phyloP scores from a whole-genome alignment of 768 basidiomycete species.

The Piloderma croceum region DNA sequence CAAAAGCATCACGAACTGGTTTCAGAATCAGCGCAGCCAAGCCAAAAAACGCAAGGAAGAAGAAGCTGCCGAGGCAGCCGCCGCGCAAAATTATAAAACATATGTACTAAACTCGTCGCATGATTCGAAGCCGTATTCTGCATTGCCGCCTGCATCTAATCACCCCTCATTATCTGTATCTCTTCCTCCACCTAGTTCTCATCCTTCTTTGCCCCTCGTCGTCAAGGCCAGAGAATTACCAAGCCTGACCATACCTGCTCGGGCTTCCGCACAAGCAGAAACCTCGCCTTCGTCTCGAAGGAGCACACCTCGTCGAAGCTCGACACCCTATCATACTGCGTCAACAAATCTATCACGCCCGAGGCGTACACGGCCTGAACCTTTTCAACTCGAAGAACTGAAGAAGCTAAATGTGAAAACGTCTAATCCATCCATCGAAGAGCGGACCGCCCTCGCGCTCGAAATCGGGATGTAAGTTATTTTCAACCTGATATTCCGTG shows the following conservation, averaged over 20 bases:
- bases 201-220: conserved; percentile 21
- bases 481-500: neutral
- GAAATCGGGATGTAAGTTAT: conserved; percentile 70
- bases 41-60: conserved; percentile 69
- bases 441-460: conserved; percentile 64
- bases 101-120: too few relatives aligned
- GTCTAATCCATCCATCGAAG: conserved; percentile 71
- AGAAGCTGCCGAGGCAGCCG: conserved; percentile 31
- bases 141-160: conserved; percentile 9
- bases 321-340: conserved; percentile 41
- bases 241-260: neutral
- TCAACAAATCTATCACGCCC: conserved; percentile 43
- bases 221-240: conserved; percentile 4
- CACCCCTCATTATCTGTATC: conserved; percentile 12
- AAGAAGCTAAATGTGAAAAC: conserved; percentile 66
- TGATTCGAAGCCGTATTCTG: conserved; percentile 21
- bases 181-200: conserved; percentile 25
- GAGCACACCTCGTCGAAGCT: conserved; percentile 28
- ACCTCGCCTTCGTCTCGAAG: neutral
- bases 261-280: neutral
- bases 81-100: too few relatives aligned
- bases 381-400: conserved; percentile 69
- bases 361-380: conserved; percentile 72
- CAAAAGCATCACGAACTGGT: conserved; percentile 82
- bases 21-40: conserved; percentile 78